Evolutionary conservation across 306 rosid species (phyloP).

Genomic region (Sesbania bispinosa): DNA sequence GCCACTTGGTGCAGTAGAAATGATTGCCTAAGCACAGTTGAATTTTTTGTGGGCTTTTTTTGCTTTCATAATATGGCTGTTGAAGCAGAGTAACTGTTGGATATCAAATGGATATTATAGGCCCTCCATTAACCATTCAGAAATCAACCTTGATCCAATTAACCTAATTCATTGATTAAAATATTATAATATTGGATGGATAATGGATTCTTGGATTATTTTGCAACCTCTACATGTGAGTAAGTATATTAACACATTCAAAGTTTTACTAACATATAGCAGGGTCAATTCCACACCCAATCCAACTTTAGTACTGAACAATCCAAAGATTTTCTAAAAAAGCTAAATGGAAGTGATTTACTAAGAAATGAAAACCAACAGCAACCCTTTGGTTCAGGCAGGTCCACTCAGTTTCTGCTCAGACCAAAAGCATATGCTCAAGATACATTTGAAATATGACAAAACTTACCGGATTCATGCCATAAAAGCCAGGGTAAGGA

Average conservation of each 20-base stretch:
- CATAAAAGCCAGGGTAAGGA: slow-evolving; percentile 71
- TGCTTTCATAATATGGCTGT: not conserved
- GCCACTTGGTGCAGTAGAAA: not conserved
- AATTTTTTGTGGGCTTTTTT: not conserved
- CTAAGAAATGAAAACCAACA: slow-evolving; percentile 13
- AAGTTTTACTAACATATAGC: not conserved
- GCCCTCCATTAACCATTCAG: not conserved
- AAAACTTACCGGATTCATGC: slow-evolving; percentile 77
- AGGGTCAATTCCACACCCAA: no score
- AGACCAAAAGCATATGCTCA: not conserved
- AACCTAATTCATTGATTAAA: no score
- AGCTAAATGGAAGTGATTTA: not conserved
- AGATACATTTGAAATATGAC: not conserved
- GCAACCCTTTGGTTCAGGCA: not conserved
- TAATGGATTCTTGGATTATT: not conserved
- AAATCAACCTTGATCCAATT: not conserved
- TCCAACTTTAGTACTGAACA: not conserved
- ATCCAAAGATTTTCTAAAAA: slow-evolving; percentile 16
- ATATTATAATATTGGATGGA: not conserved
- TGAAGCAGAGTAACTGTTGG: not conserved
- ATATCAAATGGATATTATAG: not conserved
- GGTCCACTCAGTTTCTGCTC: slow-evolving; percentile 16
- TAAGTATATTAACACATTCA: not conserved
- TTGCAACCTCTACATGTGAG: not conserved
- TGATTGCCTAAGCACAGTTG: not conserved